Base-by-base conservation (phyloP, 192 early-diverging fungal genomes). In the Linnemannia hyalina region DNA sequence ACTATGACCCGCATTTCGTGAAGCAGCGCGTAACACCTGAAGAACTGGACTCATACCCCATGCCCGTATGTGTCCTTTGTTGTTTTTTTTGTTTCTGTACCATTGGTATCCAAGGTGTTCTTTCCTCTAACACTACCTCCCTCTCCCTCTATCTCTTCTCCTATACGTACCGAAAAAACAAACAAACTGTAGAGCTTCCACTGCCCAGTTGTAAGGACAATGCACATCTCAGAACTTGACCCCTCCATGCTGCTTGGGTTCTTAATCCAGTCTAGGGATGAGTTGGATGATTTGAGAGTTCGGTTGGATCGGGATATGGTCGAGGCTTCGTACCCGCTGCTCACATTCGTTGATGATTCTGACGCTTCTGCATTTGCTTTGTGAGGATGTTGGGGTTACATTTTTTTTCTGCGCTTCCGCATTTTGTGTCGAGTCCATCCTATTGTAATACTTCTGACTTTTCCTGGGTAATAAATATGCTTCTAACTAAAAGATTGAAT, bases 1-100 rank as follows among this genome's bases (percentile, higher is more conserved):
- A 89, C 35, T 81, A 78, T 70, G 88, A 89, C 54, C 88, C 88
- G 32, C 88, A 89, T 60, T 85, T 89, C 52, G 88, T 89, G 18
- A 83, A 84, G 47, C 82, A 83, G 5, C 80, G 77, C 16, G 76
- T 78, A 9, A 70, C 72, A 7, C 49, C 49, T 0, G 76, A 83
- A 29, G 82, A 83, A 29, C 35, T 83, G 13, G 68, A 32, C 1
- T 44, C 36, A 15, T 78, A 63, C 44, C 82, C 82, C 35, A 63
- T 70, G 8, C 76, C 76, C 16, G 82, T 83, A 83, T 75, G 73
- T 40, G 3, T 40, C 38, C 38, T 40, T 40, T 40, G 38, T 40
- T 40, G 38, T 40, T 40, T 40, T 40, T 40, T 40, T 40, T 40
- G 8, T 65, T 35, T 29, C 26, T 55, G 52, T 18, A 15, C 10